phyloP scores from a whole-genome alignment of 139 green algal species.

The Yamagishiella unicocca region DNA sequence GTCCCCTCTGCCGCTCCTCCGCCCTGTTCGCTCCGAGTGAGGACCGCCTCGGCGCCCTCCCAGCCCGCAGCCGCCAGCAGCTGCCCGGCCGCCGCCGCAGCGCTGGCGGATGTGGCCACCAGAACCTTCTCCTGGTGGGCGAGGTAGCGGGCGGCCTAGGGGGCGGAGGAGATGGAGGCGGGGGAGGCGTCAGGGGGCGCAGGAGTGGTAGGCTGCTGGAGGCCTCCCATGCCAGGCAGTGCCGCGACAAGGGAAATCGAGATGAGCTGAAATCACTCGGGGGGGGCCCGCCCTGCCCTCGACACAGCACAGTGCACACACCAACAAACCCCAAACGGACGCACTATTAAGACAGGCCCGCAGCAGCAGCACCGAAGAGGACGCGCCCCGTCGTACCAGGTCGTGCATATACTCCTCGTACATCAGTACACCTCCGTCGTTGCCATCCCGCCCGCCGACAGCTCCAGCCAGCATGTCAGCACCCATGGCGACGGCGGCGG shows the following conservation, averaged over 20 bases:
- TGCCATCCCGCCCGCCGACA: background rate
- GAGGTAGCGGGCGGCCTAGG: slow-evolving; percentile 35
- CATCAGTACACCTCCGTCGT: background rate
- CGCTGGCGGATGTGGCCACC: slow-evolving; percentile 2
- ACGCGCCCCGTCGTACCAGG: slow-evolving; percentile 6
- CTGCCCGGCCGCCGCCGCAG: slow-evolving; percentile 30
- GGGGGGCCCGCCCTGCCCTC: too few species aligned
- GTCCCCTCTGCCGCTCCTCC: background rate
- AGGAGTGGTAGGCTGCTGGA: too few species aligned
- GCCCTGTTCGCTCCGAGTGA: background rate
- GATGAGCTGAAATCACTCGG: too few species aligned
- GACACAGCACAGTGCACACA: too few species aligned
- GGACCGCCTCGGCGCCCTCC: background rate
- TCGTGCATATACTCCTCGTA: slow-evolving; percentile 45
- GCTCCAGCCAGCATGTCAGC: background rate
- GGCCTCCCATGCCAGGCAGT: too few species aligned
- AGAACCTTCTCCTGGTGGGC: slow-evolving; percentile 1
- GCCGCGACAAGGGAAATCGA: too few species aligned
- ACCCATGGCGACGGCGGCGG: background rate
- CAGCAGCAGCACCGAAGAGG: too few species aligned
- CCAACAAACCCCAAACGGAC: too few species aligned
- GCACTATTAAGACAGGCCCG: too few species aligned
- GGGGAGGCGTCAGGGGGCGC: background rate
- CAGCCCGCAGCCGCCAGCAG: slow-evolving; percentile 15
- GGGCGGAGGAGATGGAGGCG: background rate